A percentile compares a stretch with the other conserved stretches of the same genome.
Conservation (phyloP, 2,329 filamentous ascomycete species). For the Lachnellula occidentalis region DNA sequence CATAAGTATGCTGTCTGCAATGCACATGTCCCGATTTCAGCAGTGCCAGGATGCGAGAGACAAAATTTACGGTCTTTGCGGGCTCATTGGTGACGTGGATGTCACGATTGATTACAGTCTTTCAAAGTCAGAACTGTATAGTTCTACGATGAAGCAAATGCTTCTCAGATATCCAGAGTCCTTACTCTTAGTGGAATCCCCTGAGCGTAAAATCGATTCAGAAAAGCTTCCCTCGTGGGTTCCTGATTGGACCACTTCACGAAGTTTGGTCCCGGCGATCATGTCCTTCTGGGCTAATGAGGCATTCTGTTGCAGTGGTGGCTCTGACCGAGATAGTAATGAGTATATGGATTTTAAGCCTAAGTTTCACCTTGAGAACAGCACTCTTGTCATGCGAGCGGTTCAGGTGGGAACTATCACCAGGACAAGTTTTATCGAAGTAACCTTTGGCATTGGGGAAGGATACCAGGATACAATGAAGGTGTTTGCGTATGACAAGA, state of each 20-base stretch:
- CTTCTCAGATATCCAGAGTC: neutral
- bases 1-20: neutral
- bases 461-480: neutral
- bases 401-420: neutral
- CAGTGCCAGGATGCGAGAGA: conserved; percentile 1
- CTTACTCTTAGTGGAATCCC: neutral
- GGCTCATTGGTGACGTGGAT: neutral
- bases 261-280: neutral
- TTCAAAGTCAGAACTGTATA: neutral
- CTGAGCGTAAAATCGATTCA: neutral
- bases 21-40: neutral
- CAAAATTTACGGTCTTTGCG: neutral
- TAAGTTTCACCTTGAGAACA: neutral
- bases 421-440: neutral
- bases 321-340: neutral
- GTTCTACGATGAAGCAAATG: neutral
- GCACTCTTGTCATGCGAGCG: neutral
- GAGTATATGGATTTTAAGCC: neutral
- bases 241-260: neutral
- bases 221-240: conserved; percentile 1
- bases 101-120: neutral
- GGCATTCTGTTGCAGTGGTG: neutral
- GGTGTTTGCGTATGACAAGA: neutral
- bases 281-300: neutral
- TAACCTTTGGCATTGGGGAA: neutral